These are phyloP conservation scores for Fusarium denticulatum DNA, from an alignment of 2,329 filamentous ascomycete species.

Conservation along the genomic window DNA sequence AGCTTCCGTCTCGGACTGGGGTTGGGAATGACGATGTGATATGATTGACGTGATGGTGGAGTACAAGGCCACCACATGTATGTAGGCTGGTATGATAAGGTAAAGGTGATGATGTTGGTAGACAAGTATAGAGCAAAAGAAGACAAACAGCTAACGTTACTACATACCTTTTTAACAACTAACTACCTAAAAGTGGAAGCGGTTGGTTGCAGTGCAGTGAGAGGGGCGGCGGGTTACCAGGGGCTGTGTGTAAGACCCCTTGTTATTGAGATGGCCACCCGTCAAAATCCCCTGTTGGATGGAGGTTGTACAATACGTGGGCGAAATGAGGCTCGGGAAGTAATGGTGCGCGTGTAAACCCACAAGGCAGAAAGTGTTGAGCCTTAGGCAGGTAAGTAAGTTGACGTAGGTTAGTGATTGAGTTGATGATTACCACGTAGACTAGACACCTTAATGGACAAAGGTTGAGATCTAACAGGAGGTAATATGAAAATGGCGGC, in stretches of 20 bases:
- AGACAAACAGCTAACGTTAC: background rate
- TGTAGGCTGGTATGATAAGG: background rate
- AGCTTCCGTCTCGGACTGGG: constrained; percentile 33
- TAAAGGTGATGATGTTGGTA: background rate
- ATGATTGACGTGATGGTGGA: constrained; percentile 43
- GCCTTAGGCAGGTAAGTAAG: background rate
- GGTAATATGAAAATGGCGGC: background rate
- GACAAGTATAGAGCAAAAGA: constrained; percentile 1
- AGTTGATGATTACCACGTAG: background rate
- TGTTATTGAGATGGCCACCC: constrained; percentile 5
- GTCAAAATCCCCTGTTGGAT: constrained; percentile 4
- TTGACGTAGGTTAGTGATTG: background rate
- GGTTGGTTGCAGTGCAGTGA: constrained; percentile 10
- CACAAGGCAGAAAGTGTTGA: constrained; percentile 17
- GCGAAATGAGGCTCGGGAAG: constrained; percentile 21
- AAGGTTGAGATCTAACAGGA: background rate
- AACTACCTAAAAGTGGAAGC: background rate
- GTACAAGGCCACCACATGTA: constrained; percentile 11
- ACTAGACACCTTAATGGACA: background rate
- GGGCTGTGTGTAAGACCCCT: constrained; percentile 22
- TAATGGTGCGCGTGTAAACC: constrained; percentile 16
- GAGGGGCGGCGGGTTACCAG: background rate
- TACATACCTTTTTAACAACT: constrained; percentile 18
- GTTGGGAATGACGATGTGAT: constrained; percentile 37
- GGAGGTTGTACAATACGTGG: constrained; percentile 10